Conservation (phyloP, 2,329 filamentous ascomycete genomes). For the Fusarium dimerum region DNA sequence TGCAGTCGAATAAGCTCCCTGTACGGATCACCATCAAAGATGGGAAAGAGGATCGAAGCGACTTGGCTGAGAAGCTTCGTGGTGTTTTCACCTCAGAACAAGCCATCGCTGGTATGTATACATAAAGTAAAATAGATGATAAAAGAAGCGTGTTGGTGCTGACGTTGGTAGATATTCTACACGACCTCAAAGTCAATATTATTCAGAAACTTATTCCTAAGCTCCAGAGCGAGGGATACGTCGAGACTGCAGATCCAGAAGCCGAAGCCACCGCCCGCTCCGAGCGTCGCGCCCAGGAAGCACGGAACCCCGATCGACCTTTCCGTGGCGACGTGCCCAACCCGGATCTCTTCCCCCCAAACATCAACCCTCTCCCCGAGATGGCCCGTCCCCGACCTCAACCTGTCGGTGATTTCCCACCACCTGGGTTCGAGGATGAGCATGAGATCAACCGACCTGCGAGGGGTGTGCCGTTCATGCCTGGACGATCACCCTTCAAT, state of each 20-base stretch:
- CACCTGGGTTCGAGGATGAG: conserved; percentile 92
- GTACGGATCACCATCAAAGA: conserved; percentile 54
- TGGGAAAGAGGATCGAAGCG: conserved; percentile 49
- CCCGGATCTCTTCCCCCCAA: conserved; percentile 62
- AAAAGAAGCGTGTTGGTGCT: neutral
- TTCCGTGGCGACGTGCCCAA: conserved; percentile 48
- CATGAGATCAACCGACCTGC: conserved; percentile 73
- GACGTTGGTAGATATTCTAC: conserved; percentile 57
- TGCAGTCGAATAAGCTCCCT: conserved; percentile 61
- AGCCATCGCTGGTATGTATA: conserved; percentile 54
- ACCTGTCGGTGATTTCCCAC: conserved; percentile 74
- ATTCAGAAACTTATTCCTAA: conserved; percentile 82
- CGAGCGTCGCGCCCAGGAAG: conserved; percentile 43
- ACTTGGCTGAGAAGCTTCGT: conserved; percentile 50
- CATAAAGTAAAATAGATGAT: too few species aligned
- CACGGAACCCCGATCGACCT: conserved; percentile 34
- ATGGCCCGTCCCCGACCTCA: conserved; percentile 57
- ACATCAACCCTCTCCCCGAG: conserved; percentile 64
- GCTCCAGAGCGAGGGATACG: conserved; percentile 76
- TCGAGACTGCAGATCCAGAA: conserved; percentile 56
- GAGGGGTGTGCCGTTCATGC: conserved; percentile 32
- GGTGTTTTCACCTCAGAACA: conserved; percentile 73
- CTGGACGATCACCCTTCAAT: conserved; percentile 59
- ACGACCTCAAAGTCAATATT: conserved; percentile 73
- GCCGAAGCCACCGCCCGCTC: conserved; percentile 44